Percentiles rank a stretch among this genome's conserved stretches.
Conservation (phyloP, 73 alveolate genomes). For the Breviolum minutum region DNA sequence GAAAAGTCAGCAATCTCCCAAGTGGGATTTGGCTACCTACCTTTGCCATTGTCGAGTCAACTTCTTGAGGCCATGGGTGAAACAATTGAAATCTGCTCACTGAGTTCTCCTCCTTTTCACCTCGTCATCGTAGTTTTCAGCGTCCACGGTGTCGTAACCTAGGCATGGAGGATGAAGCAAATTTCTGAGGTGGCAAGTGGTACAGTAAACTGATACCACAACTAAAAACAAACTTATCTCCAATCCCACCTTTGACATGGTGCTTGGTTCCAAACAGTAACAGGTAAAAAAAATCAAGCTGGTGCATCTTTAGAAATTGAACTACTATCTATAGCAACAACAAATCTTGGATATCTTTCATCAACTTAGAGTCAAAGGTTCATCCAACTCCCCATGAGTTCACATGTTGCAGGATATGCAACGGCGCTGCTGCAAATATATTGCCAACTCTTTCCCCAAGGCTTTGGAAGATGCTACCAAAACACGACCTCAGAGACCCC, state of each 20-base stretch:
- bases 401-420: too few relatives aligned
- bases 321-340: too few relatives aligned
- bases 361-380: too few relatives aligned
- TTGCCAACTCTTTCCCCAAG: slow-evolving; percentile 52
- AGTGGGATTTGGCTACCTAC: not conserved
- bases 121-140: slow-evolving; percentile 50
- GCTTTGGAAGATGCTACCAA: slow-evolving; percentile 35
- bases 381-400: too few relatives aligned
- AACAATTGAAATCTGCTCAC: not conserved
- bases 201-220: too few relatives aligned
- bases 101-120: not conserved
- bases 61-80: too few relatives aligned
- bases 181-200: too few relatives aligned
- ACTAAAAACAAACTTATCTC: not conserved
- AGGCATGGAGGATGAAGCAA: too few relatives aligned
- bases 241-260: not conserved
- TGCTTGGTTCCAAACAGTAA: too few relatives aligned
- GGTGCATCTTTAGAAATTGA: too few relatives aligned
- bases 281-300: too few relatives aligned
- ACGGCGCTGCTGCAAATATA: slow-evolving; percentile 4
- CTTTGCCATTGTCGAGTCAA: not conserved
- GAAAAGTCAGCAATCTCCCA: not conserved
- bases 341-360: too few relatives aligned
- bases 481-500: slow-evolving; percentile 14
- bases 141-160: slow-evolving; percentile 66